Conservation (phyloP, 768 basidiomycete genomes). For the Pleurotus sapidus region DNA sequence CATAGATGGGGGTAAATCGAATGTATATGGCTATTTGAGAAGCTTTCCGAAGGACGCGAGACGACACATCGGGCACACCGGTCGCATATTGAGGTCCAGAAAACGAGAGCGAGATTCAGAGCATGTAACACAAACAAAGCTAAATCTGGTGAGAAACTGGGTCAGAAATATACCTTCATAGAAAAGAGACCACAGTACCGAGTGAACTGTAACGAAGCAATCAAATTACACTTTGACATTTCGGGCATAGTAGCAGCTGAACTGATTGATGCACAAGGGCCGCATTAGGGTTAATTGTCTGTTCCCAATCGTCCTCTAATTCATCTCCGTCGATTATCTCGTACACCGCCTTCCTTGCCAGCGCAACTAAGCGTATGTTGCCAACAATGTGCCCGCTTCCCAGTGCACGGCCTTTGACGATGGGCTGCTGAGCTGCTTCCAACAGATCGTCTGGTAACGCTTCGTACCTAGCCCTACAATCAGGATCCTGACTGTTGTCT, state of each 20-base stretch:
- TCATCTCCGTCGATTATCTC: slow-evolving; percentile 23
- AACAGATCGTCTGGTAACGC: slow-evolving; percentile 28
- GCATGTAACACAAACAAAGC: too few relatives aligned
- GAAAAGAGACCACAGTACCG: background rate
- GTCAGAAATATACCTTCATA: background rate
- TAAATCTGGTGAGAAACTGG: too few relatives aligned
- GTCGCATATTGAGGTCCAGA: too few relatives aligned
- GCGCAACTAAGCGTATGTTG: slow-evolving; percentile 43
- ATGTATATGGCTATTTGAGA: background rate
- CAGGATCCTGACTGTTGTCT: background rate
- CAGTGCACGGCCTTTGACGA: slow-evolving; percentile 43
- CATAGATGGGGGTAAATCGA: background rate
- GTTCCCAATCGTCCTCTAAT: slow-evolving; percentile 42
- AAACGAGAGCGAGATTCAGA: too few relatives aligned
- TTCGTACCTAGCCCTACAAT: background rate
- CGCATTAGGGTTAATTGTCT: slow-evolving; percentile 16
- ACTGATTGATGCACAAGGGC: slow-evolving; percentile 13
- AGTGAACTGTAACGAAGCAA: background rate
- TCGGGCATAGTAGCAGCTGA: slow-evolving; percentile 37
- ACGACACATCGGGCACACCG: too few relatives aligned
- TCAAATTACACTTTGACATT: slow-evolving; percentile 42
- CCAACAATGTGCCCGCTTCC: slow-evolving; percentile 43
- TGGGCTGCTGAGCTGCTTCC: slow-evolving; percentile 46
- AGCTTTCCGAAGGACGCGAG: background rate
- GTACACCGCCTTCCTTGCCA: slow-evolving; percentile 48